phyloP scores from a whole-genome alignment of 768 basidiomycete species.

The Kondoa subrosea region DNA sequence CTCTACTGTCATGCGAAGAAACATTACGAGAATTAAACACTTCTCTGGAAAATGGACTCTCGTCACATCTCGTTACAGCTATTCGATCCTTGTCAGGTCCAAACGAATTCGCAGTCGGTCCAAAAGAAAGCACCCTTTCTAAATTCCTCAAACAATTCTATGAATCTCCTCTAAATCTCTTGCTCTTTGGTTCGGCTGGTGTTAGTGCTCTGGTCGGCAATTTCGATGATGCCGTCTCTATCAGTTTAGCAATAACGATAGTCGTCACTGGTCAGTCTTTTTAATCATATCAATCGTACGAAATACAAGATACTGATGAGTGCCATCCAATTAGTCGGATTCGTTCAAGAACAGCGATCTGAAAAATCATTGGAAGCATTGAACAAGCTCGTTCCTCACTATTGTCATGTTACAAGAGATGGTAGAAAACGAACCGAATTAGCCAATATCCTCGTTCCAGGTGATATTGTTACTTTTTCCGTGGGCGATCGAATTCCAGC shows the following conservation, averaged over 20 bases:
- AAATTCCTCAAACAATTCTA: conserved; percentile 93
- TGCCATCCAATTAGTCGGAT: conserved; percentile 46
- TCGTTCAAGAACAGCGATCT: conserved; percentile 85
- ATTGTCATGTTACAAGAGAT: conserved; percentile 78
- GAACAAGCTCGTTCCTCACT: conserved; percentile 92
- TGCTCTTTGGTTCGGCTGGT: conserved; percentile 73
- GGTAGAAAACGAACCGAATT: conserved; percentile 58
- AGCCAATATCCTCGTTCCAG: conserved; percentile 91
- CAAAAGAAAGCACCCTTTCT: conserved; percentile 59
- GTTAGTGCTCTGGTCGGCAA: conserved; percentile 91
- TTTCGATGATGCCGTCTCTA: conserved; percentile 81
- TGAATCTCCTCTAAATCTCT: conserved; percentile 77
- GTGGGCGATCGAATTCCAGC: conserved; percentile 91
- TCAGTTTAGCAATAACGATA: conserved; percentile 76
- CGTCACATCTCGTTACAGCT: conserved; percentile 21
- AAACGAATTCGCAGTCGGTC: conserved; percentile 79
- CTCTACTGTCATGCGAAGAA: background rate
- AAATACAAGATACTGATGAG: too few relatives aligned
- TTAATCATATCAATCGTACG: background rate
- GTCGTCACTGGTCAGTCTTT: conserved; percentile 65
- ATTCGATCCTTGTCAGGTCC: conserved; percentile 25
- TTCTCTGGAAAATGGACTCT: conserved; percentile 15
- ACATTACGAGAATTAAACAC: background rate
- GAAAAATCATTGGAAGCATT: conserved; percentile 87
- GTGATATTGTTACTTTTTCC: conserved; percentile 71